Evolutionary conservation across 257 asterid species (phyloP).

Genomic region (Salvia rosmarinus): DNA sequence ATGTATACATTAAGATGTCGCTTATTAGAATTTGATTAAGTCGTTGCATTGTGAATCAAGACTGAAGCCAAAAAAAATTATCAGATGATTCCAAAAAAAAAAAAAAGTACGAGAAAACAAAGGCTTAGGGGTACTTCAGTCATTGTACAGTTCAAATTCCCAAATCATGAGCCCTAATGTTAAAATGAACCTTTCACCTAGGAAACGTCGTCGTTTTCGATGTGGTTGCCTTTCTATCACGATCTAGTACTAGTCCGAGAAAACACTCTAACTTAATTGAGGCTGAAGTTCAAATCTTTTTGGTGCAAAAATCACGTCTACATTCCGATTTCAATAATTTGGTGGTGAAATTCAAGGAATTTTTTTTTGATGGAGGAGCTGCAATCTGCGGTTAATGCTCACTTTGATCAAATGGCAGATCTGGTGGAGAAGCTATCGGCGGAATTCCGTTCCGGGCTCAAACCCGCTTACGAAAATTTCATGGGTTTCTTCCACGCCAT

Average conservation of each 20-base stretch:
- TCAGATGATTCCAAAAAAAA: too few species aligned
- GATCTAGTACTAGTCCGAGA: background rate
- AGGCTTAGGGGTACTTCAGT: too few species aligned
- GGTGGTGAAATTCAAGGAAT: conserved; percentile 20
- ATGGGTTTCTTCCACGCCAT: conserved; percentile 91
- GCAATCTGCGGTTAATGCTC: conserved; percentile 71
- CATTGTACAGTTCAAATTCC: background rate
- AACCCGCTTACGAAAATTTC: conserved; percentile 86
- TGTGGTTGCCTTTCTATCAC: conserved; percentile 27
- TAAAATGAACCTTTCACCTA: background rate
- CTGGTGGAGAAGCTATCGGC: conserved; percentile 75
- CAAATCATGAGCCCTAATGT: conserved; percentile 36
- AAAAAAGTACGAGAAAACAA: too few species aligned
- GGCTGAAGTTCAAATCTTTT: background rate
- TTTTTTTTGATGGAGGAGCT: conserved; percentile 65
- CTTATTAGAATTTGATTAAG: too few species aligned
- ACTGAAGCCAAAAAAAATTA: too few species aligned
- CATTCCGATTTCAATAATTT: background rate
- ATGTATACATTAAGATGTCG: too few species aligned
- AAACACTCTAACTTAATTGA: background rate
- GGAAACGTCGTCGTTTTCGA: conserved; percentile 25
- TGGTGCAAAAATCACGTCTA: background rate
- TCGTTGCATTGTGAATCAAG: too few species aligned
- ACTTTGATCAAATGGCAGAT: conserved; percentile 92
- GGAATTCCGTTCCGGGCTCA: conserved; percentile 77